phyloP scores from a whole-genome alignment of 1,139 yeast species.

The Kazachstania sp. region DNA sequence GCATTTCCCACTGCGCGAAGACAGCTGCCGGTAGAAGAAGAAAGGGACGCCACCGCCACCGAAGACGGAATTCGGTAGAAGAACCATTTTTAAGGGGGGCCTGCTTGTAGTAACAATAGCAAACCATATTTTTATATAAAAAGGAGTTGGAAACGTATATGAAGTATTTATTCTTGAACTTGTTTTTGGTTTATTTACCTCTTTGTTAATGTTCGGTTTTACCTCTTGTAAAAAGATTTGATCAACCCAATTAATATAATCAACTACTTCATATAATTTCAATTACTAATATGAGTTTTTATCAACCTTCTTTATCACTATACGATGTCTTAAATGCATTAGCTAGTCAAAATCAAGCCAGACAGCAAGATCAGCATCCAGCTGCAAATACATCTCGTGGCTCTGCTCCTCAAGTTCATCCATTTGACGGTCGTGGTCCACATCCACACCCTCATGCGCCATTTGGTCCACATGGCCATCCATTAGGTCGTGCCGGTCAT shows the following conservation, averaged over 20 bases:
- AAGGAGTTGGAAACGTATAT: too few relatives aligned
- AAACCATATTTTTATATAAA: too few relatives aligned
- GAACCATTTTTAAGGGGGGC: too few relatives aligned
- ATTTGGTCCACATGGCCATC: neutral
- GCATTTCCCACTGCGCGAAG: too few relatives aligned
- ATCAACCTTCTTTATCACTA: constrained; percentile 27
- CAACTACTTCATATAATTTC: neutral
- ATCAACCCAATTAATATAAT: neutral
- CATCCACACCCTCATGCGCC: neutral
- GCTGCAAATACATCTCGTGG: neutral
- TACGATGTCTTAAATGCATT: constrained; percentile 26
- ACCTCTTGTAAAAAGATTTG: too few relatives aligned
- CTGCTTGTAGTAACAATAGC: too few relatives aligned
- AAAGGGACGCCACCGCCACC: too few relatives aligned
- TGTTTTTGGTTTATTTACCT: too few relatives aligned
- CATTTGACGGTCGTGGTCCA: neutral
- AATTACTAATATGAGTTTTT: constrained; percentile 20
- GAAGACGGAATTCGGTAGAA: too few relatives aligned
- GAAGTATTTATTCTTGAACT: too few relatives aligned
- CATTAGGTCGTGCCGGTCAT: neutral
- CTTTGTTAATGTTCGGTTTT: too few relatives aligned
- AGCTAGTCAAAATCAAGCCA: constrained; percentile 13
- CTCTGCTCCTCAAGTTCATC: neutral
- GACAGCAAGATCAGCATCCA: constrained; percentile 8
- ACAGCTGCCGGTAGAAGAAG: too few relatives aligned